Conservation (phyloP, 2,329 filamentous ascomycete species). For the Aspergillus tubingensis region DNA sequence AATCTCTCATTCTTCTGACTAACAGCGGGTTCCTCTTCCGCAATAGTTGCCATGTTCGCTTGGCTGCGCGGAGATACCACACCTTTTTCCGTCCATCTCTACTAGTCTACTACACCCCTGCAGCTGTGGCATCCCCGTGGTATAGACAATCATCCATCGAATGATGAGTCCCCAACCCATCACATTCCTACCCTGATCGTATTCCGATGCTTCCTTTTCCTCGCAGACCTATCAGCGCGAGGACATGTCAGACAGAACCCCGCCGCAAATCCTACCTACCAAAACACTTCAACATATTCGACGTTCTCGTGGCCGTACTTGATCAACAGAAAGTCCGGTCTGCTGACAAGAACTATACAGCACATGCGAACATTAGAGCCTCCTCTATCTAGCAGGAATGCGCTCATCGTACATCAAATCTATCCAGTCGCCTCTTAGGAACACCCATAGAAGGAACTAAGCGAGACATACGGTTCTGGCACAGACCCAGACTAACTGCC, state of each 20-base stretch:
- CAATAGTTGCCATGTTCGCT: not conserved
- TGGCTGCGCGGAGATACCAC: not conserved
- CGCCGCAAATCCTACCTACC: not conserved
- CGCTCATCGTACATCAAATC: not conserved
- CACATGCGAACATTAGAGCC: not conserved
- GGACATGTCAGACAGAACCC: not conserved
- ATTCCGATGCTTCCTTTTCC: not conserved
- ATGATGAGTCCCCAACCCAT: not conserved
- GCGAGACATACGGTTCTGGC: not conserved
- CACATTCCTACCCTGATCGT: not conserved
- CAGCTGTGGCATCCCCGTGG: not conserved
- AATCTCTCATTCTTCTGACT: conserved; percentile 3
- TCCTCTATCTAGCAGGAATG: not conserved
- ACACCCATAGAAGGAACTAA: not conserved
- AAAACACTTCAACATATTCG: not conserved
- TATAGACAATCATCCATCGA: not conserved
- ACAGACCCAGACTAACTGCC: not conserved
- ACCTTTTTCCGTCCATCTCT: not conserved
- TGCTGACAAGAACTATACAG: not conserved
- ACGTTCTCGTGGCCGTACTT: not conserved
- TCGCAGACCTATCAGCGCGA: not conserved
- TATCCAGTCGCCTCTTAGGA: not conserved
- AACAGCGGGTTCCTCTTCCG: not conserved
- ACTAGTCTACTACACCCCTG: not conserved
- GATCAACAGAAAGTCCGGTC: not conserved